Evolutionary conservation across 139 green algal genomes (phyloP).

Genomic region (Bryopsis sp.): DNA sequence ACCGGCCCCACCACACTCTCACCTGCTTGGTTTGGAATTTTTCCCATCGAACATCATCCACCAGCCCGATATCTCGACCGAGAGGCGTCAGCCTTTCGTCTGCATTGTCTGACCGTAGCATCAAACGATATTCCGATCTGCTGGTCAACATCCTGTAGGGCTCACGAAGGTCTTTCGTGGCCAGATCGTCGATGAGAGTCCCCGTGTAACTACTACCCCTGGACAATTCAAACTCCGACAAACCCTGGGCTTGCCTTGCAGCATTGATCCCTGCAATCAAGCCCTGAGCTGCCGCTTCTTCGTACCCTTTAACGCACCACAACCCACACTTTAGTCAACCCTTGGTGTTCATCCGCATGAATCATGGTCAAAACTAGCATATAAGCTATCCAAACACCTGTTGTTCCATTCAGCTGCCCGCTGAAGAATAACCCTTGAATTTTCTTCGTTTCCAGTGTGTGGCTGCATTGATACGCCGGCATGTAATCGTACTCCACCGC

Average conservation of each 20-base stretch:
- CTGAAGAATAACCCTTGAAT: constrained; percentile 88
- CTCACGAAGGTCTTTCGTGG: constrained; percentile 92
- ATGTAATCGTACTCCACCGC: constrained; percentile 99
- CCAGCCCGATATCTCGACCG: constrained; percentile 72
- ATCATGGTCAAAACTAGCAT: neutral
- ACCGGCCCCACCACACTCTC: neutral
- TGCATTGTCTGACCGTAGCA: constrained; percentile 91
- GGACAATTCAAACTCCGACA: constrained; percentile 42
- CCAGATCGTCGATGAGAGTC: constrained; percentile 93
- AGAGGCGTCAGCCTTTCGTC: constrained; percentile 84
- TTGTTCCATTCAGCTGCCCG: constrained; percentile 97
- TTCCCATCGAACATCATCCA: constrained; percentile 69
- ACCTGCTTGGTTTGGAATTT: constrained; percentile 55
- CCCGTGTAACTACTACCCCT: constrained; percentile 77
- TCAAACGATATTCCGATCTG: constrained; percentile 86
- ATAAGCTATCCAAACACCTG: constrained; percentile 46
- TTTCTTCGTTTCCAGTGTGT: constrained; percentile 85
- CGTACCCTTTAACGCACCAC: constrained; percentile 64
- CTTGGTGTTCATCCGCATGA: neutral
- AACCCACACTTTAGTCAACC: too few relatives aligned
- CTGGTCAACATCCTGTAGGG: constrained; percentile 95
- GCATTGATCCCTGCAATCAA: constrained; percentile 89
- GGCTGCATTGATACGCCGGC: constrained; percentile 80
- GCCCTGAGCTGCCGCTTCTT: constrained; percentile 89
- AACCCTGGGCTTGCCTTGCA: constrained; percentile 44